A percentile compares a stretch with the other conserved stretches of the same genome.
phyloP scores from a whole-genome alignment of 176 grass and related monocot genomes.

The Eleusine coracana region DNA sequence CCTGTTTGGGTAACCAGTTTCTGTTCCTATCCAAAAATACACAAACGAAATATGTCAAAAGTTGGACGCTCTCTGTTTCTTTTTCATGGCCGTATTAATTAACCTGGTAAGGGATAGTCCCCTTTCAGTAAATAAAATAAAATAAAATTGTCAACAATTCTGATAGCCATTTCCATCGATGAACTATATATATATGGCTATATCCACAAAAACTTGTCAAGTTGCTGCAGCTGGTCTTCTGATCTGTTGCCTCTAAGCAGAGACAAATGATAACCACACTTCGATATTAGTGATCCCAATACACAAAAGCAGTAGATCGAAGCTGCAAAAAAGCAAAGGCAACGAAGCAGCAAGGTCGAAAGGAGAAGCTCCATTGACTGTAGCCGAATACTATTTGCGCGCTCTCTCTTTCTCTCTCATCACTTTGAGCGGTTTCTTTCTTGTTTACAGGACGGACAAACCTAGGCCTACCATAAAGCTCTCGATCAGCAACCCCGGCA shows the following conservation, averaged over 20 bases:
- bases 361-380: slow-evolving; percentile 46
- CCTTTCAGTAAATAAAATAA: not conserved
- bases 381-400: slow-evolving; percentile 30
- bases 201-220: too few species aligned
- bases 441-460: slow-evolving; percentile 45
- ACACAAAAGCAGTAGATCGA: slow-evolving; percentile 31
- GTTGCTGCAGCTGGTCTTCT: too few species aligned
- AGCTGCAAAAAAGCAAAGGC: slow-evolving; percentile 41
- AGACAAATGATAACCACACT: slow-evolving; percentile 29
- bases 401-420: not conserved
- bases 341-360: slow-evolving; percentile 40
- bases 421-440: slow-evolving; percentile 7
- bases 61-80: not conserved
- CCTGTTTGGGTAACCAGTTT: slow-evolving; percentile 32
- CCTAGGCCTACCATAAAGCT: slow-evolving; percentile 65
- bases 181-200: too few species aligned
- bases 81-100: not conserved
- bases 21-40: not conserved
- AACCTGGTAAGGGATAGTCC: not conserved
- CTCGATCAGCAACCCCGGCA: not conserved
- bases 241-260: not conserved
- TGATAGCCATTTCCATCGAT: too few species aligned
- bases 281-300: slow-evolving; percentile 51
- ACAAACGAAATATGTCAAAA: not conserved
- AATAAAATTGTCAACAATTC: too few species aligned